phyloP scores from a whole-genome alignment of 352 stramenopile genomes.

The Globisporangium cylindrosporum region DNA sequence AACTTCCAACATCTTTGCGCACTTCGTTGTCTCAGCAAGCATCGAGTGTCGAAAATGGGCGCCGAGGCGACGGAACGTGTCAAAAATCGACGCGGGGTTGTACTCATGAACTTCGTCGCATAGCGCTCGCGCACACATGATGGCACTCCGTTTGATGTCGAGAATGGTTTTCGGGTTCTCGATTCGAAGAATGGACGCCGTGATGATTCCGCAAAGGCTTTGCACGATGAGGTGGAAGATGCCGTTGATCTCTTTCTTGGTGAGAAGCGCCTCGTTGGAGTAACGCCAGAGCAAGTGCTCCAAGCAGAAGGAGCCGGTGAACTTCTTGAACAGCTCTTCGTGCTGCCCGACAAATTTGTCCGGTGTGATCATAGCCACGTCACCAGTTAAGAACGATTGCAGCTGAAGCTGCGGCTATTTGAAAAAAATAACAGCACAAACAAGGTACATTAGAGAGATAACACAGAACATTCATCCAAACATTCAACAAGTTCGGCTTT shows the following conservation, averaged over 20 bases:
- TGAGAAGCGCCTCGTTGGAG: constrained; percentile 62
- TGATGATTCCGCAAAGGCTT: constrained; percentile 68
- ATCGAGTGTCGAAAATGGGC: constrained; percentile 58
- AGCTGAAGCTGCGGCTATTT: constrained; percentile 70
- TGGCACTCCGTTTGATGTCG: constrained; percentile 62
- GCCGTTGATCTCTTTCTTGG: constrained; percentile 80
- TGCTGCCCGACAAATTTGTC: constrained; percentile 75
- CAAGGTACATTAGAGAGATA: neutral
- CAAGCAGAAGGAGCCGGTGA: constrained; percentile 70
- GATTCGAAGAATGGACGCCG: constrained; percentile 58
- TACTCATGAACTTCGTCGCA: constrained; percentile 77
- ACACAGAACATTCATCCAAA: too few relatives aligned
- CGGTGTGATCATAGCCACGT: constrained; percentile 67
- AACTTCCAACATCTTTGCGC: constrained; percentile 10
- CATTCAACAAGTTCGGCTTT: constrained; percentile 3
- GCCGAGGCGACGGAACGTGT: constrained; percentile 62
- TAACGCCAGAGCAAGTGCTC: constrained; percentile 74
- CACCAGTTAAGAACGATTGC: constrained; percentile 62
- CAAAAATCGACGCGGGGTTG: constrained; percentile 58
- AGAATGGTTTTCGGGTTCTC: constrained; percentile 54
- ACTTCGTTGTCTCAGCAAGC: constrained; percentile 65
- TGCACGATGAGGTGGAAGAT: constrained; percentile 81
- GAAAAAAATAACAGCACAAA: neutral
- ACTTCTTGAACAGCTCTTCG: constrained; percentile 77
- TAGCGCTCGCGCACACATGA: constrained; percentile 55